phyloP scores from a whole-genome alignment of 352 stramenopile species.

The Phytopythium vexans region DNA sequence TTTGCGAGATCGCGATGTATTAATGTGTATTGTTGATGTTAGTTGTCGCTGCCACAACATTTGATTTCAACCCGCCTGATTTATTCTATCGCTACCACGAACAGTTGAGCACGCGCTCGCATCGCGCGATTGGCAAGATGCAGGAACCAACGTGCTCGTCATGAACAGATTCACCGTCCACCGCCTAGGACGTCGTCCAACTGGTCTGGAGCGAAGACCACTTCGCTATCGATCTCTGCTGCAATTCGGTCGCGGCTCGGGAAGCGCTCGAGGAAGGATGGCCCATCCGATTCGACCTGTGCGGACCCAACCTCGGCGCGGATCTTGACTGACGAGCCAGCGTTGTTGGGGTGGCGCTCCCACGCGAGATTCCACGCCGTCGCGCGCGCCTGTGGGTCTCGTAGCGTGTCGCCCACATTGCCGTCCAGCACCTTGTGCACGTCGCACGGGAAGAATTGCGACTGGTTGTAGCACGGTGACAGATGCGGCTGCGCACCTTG shows the following conservation, averaged over 20 bases:
- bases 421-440: slow-evolving; percentile 71
- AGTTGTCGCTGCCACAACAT: no score
- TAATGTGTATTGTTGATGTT: no score
- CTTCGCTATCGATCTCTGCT: slow-evolving; percentile 19
- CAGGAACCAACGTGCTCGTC: no score
- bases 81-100: no score
- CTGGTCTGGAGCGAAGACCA: slow-evolving; percentile 34
- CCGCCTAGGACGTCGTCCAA: slow-evolving; percentile 47
- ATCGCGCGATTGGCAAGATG: no score
- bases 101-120: no score
- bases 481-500: slow-evolving; percentile 73
- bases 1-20: no score
- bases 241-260: slow-evolving; percentile 37
- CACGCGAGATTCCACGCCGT: slow-evolving; percentile 53
- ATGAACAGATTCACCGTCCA: slow-evolving; percentile 13
- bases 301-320: slow-evolving; percentile 28
- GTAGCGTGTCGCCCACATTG: slow-evolving; percentile 48
- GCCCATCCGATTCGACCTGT: slow-evolving; percentile 38
- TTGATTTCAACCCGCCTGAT: no score
- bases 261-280: slow-evolving; percentile 70
- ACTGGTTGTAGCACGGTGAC: slow-evolving; percentile 81
- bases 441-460: slow-evolving; percentile 78
- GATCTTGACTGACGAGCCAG: slow-evolving; percentile 65
- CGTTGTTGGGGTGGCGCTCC: slow-evolving; percentile 54
- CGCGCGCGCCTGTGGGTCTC: slow-evolving; percentile 23